Percentiles rank a stretch among this genome's conserved stretches.
Conservation (phyloP, 306 rosid species). For the Citrullus colocynthis region DNA sequence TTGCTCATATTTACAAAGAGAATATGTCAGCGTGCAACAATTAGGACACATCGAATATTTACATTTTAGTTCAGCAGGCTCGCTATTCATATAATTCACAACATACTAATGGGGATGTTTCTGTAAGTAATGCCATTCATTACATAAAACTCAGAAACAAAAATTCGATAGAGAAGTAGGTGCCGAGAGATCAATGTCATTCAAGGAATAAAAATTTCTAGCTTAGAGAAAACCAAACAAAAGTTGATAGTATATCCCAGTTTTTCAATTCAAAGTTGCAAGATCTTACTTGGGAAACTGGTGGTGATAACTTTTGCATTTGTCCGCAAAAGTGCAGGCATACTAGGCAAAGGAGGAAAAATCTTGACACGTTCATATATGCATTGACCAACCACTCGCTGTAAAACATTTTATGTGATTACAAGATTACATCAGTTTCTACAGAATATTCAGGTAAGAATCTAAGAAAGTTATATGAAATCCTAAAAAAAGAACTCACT, state of each 20-base stretch:
- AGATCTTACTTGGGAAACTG: constrained; percentile 29
- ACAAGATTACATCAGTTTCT: not conserved
- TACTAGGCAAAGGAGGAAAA: constrained; percentile 30
- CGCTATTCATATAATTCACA: not conserved
- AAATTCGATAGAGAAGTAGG: not conserved
- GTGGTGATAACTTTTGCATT: constrained; percentile 32
- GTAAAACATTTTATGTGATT: constrained; percentile 17
- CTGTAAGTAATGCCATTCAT: not conserved
- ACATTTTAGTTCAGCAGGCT: not conserved
- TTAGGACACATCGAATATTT: not conserved
- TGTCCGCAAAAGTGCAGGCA: constrained; percentile 31
- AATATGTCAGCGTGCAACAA: not conserved
- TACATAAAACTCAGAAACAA: not conserved
- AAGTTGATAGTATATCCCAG: not conserved
- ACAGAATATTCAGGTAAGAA: not conserved
- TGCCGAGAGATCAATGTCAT: not conserved
- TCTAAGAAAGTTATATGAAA: not conserved
- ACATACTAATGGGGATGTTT: not conserved
- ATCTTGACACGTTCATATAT: constrained; percentile 41
- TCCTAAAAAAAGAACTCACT: constrained; percentile 36
- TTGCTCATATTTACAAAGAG: not conserved
- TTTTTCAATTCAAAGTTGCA: not conserved
- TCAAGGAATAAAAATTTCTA: not conserved
- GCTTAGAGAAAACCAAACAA: not conserved
- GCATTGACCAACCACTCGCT: constrained; percentile 74